These are phyloP conservation scores for Nemania sp. DNA, from an alignment of 2,329 filamentous ascomycete genomes.

Conservation along the genomic window DNA sequence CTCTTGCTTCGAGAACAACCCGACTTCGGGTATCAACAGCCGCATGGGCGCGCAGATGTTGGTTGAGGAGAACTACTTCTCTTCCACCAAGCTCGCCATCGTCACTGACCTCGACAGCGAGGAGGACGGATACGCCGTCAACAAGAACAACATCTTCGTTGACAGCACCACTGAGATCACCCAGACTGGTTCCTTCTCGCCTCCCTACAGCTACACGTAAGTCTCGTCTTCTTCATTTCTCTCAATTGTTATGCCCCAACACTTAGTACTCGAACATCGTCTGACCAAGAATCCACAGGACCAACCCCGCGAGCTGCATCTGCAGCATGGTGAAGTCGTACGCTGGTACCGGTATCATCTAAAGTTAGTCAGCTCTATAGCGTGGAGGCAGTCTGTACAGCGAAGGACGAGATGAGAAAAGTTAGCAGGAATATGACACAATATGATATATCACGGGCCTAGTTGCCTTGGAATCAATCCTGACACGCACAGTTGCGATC, in stretches of 20 bases:
- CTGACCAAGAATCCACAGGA: conserved; percentile 12
- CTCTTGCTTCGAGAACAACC: conserved; percentile 50
- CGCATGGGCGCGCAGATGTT: conserved; percentile 56
- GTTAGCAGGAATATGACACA: no score
- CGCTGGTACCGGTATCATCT: conserved; percentile 19
- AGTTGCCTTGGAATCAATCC: not conserved
- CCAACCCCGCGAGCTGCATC: conserved; percentile 28
- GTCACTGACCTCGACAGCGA: conserved; percentile 49
- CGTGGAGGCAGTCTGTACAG: not conserved
- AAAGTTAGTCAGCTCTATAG: not conserved
- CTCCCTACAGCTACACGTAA: conserved; percentile 44
- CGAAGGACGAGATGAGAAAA: not conserved
- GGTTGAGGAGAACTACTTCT: conserved; percentile 55
- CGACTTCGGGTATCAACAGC: conserved; percentile 55
- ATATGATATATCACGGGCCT: no score
- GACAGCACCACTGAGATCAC: conserved; percentile 42
- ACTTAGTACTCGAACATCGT: not conserved
- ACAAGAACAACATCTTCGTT: conserved; percentile 50
- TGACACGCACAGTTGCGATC: not conserved
- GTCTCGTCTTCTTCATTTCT: conserved; percentile 15
- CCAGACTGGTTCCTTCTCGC: conserved; percentile 38
- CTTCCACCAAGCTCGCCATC: conserved; percentile 47
- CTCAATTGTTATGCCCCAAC: not conserved
- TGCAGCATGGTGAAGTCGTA: conserved; percentile 28
- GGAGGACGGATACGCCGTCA: conserved; percentile 48